Percentiles rank a stretch among this genome's conserved stretches.
These are phyloP conservation scores for Phytopythium chamaehyphon DNA, from an alignment of 352 stramenopile species.

Conservation along the genomic window DNA sequence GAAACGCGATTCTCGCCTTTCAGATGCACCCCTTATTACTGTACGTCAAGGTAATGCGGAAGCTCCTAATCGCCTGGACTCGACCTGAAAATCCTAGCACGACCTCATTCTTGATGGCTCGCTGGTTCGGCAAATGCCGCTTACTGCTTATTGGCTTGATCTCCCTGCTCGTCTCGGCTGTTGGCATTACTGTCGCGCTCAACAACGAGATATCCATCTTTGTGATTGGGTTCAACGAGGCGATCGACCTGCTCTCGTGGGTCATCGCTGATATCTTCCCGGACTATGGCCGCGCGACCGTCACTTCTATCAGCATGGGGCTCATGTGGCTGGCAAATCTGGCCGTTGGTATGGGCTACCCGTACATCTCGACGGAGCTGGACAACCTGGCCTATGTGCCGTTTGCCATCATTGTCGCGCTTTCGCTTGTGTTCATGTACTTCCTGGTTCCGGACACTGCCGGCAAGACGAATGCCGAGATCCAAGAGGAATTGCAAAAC, in stretches of 20 bases:
- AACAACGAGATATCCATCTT: constrained; percentile 20
- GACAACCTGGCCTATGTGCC: constrained; percentile 26
- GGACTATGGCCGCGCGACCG: constrained; percentile 29
- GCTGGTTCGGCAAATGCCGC: constrained; percentile 24
- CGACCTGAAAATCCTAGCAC: too few species aligned
- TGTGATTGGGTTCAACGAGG: constrained; percentile 32
- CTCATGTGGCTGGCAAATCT: constrained; percentile 24
- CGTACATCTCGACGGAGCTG: constrained; percentile 29
- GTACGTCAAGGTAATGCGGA: too few species aligned
- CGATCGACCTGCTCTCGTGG: constrained; percentile 44
- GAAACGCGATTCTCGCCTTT: too few species aligned
- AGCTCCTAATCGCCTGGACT: too few species aligned
- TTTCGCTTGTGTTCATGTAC: constrained; percentile 25
- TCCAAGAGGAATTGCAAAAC: constrained; percentile 43
- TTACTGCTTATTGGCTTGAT: constrained; percentile 23
- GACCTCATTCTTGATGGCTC: too few species aligned
- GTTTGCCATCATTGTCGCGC: constrained; percentile 22
- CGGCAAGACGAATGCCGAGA: constrained; percentile 52
- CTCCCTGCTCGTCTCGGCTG: constrained; percentile 18
- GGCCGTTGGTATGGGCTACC: constrained; percentile 30
- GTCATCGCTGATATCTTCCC: constrained; percentile 51
- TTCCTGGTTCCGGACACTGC: constrained; percentile 43
- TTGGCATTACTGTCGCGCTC: constrained; percentile 24
- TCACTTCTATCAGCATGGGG: constrained; percentile 26
- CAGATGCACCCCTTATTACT: too few species aligned